Evolutionary conservation across 2,329 filamentous ascomycete species (phyloP).

Genomic region (Penicillium sp.): DNA sequence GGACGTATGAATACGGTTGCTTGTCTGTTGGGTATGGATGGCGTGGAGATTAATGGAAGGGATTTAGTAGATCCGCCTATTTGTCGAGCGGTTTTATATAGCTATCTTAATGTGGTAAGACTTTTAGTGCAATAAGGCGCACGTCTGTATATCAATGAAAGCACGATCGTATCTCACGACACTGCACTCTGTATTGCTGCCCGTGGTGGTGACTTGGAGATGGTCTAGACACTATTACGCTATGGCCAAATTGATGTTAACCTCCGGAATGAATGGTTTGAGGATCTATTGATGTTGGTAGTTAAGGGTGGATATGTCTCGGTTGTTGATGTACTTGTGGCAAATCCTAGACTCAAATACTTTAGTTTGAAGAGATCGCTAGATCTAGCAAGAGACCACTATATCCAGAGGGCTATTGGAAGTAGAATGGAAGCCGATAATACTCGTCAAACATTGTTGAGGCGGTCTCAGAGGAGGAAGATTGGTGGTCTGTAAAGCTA

Average conservation of each 20-base stretch:
- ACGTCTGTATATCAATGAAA: background rate
- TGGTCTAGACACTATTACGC: background rate
- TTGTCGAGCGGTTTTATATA: background rate
- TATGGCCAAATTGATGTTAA: background rate
- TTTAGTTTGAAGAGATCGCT: no score
- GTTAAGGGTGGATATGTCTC: background rate
- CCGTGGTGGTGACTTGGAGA: background rate
- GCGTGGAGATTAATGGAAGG: background rate
- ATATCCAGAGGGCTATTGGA: no score
- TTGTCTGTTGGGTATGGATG: background rate
- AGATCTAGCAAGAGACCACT: no score
- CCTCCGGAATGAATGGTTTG: background rate
- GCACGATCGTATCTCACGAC: background rate
- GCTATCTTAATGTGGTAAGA: background rate
- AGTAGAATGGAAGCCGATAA: no score
- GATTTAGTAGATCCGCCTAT: background rate
- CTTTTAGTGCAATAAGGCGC: background rate
- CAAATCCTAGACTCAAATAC: no score
- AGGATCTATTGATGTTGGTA: background rate
- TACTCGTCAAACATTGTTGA: no score
- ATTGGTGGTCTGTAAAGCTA: no score
- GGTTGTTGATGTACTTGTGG: no score
- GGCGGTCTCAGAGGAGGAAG: no score
- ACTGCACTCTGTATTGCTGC: background rate
- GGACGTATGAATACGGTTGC: background rate